Conservation (phyloP, 495 filamentous ascomycete genomes). For the Annulohypoxylon nitens region DNA sequence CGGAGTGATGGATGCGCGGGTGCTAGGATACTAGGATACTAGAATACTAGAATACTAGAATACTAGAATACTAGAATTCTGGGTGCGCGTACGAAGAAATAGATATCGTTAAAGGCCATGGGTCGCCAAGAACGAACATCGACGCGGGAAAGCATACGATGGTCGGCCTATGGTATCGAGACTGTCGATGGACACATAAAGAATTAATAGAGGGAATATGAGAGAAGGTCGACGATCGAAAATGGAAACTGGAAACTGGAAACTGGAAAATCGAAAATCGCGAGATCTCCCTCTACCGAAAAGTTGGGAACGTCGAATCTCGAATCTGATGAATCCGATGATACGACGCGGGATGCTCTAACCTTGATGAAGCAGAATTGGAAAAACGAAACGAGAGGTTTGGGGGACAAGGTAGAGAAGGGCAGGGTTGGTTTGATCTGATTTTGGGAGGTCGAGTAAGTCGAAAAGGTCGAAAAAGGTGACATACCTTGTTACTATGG, state of each 20-base stretch:
- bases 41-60: too few relatives aligned
- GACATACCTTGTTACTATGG: conserved; percentile 29
- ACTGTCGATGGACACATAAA: conserved; percentile 22
- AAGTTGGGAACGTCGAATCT: neutral
- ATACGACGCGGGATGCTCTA: conserved; percentile 42
- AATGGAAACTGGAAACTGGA: neutral
- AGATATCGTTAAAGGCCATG: conserved; percentile 27
- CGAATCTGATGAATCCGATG: neutral
- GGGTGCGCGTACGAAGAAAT: neutral
- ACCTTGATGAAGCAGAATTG: conserved; percentile 39
- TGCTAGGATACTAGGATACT: neutral
- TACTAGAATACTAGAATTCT: neutral
- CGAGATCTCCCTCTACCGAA: neutral
- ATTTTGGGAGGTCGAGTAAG: neutral
- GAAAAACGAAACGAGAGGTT: conserved; percentile 34
- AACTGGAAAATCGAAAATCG: neutral
- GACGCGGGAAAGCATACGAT: conserved; percentile 37
- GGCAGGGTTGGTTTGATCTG: neutral
- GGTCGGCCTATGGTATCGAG: conserved; percentile 45
- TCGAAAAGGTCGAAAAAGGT: conserved; percentile 10
- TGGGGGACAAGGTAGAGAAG: neutral
- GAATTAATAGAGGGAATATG: neutral
- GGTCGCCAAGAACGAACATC: conserved; percentile 22
- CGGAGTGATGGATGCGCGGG: neutral
- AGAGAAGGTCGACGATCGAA: neutral